phyloP scores from a whole-genome alignment of 768 basidiomycete genomes.

The Brasilioporus rufonigricans region DNA sequence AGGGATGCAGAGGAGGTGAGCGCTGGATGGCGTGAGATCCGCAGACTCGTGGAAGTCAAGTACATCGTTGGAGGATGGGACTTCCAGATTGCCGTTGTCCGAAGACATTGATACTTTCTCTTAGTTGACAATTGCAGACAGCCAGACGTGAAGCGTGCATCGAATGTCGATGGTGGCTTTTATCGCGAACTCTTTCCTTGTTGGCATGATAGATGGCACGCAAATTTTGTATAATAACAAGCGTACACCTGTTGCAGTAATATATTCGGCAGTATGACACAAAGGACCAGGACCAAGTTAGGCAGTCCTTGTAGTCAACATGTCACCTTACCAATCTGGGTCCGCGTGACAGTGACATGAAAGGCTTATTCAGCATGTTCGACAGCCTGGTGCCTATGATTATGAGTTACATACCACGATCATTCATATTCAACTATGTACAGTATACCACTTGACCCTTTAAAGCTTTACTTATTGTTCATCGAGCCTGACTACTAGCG shows the following conservation, averaged over 20 bases:
- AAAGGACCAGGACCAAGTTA: background rate
- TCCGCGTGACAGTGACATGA: too few relatives aligned
- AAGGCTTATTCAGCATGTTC: too few relatives aligned
- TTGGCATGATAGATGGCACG: constrained; percentile 9
- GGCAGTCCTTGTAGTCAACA: background rate
- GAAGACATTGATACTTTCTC: constrained; percentile 49
- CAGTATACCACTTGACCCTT: too few relatives aligned
- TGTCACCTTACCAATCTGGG: too few relatives aligned
- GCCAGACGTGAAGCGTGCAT: background rate
- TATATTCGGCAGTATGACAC: background rate
- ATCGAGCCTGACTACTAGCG: too few relatives aligned
- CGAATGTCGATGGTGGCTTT: background rate
- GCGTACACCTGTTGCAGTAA: background rate
- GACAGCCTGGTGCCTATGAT: too few relatives aligned
- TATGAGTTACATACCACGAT: too few relatives aligned
- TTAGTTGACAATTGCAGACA: background rate
- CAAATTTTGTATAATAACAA: constrained; percentile 10
- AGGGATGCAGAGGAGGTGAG: constrained; percentile 50
- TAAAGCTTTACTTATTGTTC: too few relatives aligned
- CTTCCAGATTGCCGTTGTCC: constrained; percentile 80
- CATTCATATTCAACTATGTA: too few relatives aligned
- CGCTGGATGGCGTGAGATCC: constrained; percentile 81
- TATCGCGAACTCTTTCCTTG: background rate
- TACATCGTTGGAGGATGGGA: constrained; percentile 84
- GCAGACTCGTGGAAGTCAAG: constrained; percentile 77